A percentile compares a stretch with the other conserved stretches of the same genome.
These are phyloP conservation scores for Quercus glauca DNA, from an alignment of 306 rosid genomes.

Conservation along the genomic window DNA sequence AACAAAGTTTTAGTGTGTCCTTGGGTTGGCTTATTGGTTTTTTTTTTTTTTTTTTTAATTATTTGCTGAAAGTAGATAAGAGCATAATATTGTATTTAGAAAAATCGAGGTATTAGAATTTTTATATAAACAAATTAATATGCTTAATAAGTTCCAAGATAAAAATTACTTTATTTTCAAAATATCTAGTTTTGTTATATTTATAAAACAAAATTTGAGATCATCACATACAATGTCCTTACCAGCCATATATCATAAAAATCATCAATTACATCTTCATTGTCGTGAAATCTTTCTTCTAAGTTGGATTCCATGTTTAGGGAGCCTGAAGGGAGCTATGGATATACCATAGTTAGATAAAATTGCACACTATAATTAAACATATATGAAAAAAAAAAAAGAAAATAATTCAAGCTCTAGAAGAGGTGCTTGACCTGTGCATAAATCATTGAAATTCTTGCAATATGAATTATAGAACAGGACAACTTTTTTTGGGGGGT, in stretches of 20 bases:
- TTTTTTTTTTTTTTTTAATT: too few relatives aligned
- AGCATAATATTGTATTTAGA: too few relatives aligned
- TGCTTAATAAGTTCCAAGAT: too few relatives aligned
- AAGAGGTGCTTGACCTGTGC: too few relatives aligned
- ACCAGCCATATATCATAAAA: conserved; percentile 53
- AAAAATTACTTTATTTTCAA: too few relatives aligned
- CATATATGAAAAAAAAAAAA: neutral
- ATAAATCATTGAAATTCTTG: too few relatives aligned
- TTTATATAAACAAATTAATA: too few relatives aligned
- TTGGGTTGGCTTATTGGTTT: neutral
- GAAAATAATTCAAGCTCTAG: neutral
- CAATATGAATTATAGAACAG: too few relatives aligned
- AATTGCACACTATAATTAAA: neutral
- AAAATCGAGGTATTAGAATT: too few relatives aligned
- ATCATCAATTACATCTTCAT: conserved; percentile 14
- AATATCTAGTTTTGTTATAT: too few relatives aligned
- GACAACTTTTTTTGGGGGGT: neutral
- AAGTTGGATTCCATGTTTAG: conserved; percentile 20
- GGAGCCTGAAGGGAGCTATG: conserved; percentile 3
- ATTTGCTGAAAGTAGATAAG: neutral
- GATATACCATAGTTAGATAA: conserved; percentile 17
- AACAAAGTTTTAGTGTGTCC: neutral
- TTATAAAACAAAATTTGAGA: too few relatives aligned
- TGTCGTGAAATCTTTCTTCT: neutral
- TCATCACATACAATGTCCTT: neutral